Evolutionary conservation across 441 rosid species (phyloP).

Genomic region (Eutrema salsugineum): DNA sequence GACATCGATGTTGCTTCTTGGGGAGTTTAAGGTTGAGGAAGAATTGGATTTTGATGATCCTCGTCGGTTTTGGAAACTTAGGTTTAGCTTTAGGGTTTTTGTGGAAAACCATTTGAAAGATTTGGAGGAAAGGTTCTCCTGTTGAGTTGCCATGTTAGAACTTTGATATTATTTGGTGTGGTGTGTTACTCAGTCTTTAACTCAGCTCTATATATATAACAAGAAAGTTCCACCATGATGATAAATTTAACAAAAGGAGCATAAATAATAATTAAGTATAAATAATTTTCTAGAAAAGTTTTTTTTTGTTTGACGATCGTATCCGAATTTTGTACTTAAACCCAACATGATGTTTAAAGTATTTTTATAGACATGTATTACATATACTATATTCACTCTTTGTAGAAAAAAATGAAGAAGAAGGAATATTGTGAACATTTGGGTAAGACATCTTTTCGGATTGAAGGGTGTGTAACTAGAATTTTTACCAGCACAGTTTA

Average conservation of each 20-base stretch:
- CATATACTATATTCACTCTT: too few species aligned
- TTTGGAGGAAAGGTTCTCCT: conserved; percentile 29
- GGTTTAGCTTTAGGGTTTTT: conserved; percentile 40
- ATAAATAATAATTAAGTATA: too few species aligned
- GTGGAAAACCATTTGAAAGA: conserved; percentile 50
- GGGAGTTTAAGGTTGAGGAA: conserved; percentile 26
- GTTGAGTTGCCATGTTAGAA: conserved; percentile 20
- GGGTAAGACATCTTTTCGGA: neutral
- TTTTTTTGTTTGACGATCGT: neutral
- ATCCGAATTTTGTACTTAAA: neutral
- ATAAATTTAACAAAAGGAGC: neutral
- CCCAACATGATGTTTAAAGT: neutral
- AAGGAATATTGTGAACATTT: neutral
- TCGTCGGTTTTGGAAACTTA: conserved; percentile 28
- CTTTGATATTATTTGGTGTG: conserved; percentile 4
- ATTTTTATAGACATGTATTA: too few species aligned
- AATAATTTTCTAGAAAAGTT: neutral
- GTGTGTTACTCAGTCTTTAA: neutral
- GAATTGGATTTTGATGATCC: conserved; percentile 32
- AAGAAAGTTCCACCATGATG: neutral
- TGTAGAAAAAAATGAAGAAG: too few species aligned
- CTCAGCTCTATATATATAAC: conserved; percentile 22
- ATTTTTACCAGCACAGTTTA: too few species aligned
- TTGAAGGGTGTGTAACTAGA: too few species aligned
- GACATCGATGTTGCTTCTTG: conserved; percentile 19